A percentile compares a stretch with the other conserved stretches of the same genome.
Conservation (phyloP, 169 alveolate genomes). For the Plasmodium malariae region DNA sequence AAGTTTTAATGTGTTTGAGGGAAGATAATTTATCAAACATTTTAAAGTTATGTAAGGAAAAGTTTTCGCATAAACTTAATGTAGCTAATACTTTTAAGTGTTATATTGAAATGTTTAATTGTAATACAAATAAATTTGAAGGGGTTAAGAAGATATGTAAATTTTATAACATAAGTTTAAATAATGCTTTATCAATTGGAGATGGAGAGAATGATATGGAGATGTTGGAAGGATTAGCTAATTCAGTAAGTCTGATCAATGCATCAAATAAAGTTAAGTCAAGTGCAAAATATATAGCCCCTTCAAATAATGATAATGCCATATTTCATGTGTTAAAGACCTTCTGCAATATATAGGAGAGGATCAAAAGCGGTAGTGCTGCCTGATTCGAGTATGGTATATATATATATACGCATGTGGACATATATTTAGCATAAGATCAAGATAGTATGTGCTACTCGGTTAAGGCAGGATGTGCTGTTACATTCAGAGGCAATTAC, state of each 20-base stretch:
- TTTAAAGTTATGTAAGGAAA: constrained; percentile 73
- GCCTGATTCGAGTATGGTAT: neutral
- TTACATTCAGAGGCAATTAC: no score
- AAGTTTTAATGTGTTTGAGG: constrained; percentile 70
- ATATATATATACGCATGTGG: neutral
- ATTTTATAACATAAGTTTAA: constrained; percentile 73
- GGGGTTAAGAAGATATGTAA: constrained; percentile 83
- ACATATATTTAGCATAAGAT: neutral
- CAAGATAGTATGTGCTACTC: no score
- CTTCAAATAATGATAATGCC: constrained; percentile 80
- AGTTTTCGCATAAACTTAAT: constrained; percentile 75
- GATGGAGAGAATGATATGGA: constrained; percentile 89
- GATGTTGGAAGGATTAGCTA: constrained; percentile 78
- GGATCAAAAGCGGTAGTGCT: no score
- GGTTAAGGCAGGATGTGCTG: no score
- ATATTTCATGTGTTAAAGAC: constrained; percentile 64
- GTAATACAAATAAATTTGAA: constrained; percentile 80
- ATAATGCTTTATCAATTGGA: constrained; percentile 84
- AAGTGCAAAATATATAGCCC: constrained; percentile 79
- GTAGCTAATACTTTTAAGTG: constrained; percentile 81
- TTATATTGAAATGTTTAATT: constrained; percentile 81
- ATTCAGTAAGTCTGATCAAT: constrained; percentile 82
- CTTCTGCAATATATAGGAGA: constrained; percentile 66
- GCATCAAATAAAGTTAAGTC: constrained; percentile 82
- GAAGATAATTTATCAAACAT: constrained; percentile 73